These are phyloP conservation scores for Ustilago shanxiensis DNA, from an alignment of 1,284 basidiomycete species.

Conservation along the genomic window DNA sequence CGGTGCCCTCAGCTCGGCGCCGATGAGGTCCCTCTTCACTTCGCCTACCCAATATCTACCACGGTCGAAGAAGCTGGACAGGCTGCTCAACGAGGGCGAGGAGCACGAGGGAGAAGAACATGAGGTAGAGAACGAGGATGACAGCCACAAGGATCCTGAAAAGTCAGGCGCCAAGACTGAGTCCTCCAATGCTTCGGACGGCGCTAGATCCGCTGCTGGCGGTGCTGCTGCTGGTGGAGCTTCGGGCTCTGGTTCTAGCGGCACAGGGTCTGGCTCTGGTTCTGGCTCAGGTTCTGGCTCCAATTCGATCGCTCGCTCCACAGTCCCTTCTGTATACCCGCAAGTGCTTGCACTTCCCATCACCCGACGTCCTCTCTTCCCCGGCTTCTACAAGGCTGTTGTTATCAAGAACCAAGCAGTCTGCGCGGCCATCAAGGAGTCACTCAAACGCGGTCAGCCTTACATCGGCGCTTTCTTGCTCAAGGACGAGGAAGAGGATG, in stretches of 20 bases:
- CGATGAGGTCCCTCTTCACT: conserved; percentile 40
- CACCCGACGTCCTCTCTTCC: conserved; percentile 93
- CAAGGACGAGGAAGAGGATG: conserved; percentile 93
- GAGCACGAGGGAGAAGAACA: conserved; percentile 38
- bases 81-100: conserved; percentile 22
- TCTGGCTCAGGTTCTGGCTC: conserved; percentile 43
- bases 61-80: conserved; percentile 42
- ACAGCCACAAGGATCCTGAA: conserved; percentile 21
- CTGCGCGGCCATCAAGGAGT: conserved; percentile 93
- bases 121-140: conserved; percentile 41
- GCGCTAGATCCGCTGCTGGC: conserved; percentile 20
- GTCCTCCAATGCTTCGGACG: conserved; percentile 30
- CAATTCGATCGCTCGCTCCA: conserved; percentile 58
- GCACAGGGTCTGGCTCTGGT: conserved; percentile 24
- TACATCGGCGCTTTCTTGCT: conserved; percentile 97
- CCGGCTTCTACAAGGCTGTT: conserved; percentile 83
- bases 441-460: conserved; percentile 95
- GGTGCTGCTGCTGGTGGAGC: conserved; percentile 26
- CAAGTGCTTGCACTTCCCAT: conserved; percentile 96
- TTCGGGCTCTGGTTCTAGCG: conserved; percentile 20
- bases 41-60: conserved; percentile 37
- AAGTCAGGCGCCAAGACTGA: conserved; percentile 25
- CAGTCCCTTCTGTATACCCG: conserved; percentile 77
- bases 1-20: conserved; percentile 1
- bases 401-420: conserved; percentile 77